Conservation (phyloP, 805 yeast genomes). For the Tetrapisispora namnaoensis region DNA sequence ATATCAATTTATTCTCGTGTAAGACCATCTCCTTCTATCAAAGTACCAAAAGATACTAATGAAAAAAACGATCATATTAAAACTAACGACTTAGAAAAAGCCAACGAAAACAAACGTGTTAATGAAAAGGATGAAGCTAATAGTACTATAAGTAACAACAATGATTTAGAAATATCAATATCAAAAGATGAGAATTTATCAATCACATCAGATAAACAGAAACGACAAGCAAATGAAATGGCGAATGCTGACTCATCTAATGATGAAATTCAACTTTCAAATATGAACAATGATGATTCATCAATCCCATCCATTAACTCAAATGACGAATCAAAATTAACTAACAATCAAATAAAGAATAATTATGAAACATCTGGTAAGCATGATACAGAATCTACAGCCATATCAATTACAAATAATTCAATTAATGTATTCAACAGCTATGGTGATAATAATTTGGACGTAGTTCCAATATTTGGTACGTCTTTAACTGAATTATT, state of each 20-base stretch:
- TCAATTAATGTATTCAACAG: neutral
- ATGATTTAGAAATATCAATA: neutral
- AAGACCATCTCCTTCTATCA: slow-evolving; percentile 1
- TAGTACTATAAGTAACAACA: neutral
- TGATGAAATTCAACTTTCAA: neutral
- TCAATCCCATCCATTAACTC: neutral
- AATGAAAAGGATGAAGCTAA: neutral
- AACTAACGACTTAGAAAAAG: neutral
- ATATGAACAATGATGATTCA: neutral
- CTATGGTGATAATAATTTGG: slow-evolving; percentile 19
- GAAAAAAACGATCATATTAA: neutral
- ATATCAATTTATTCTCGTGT: slow-evolving; percentile 1
- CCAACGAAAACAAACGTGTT: neutral
- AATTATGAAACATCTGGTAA: neutral
- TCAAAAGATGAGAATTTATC: neutral
- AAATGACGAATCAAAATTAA: neutral
- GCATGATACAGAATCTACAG: neutral
- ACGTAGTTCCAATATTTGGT: slow-evolving; percentile 56
- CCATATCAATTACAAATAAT: neutral
- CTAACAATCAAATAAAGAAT: too few species aligned
- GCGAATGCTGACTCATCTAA: neutral
- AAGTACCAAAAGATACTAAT: neutral
- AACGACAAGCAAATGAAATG: neutral
- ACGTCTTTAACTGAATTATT: slow-evolving; percentile 66
- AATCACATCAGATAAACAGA: too few species aligned